A percentile compares a stretch with the other conserved stretches of the same genome.
phyloP scores from a whole-genome alignment of 1,284 basidiomycete species.

The Cutaneotrichosporon cyanovorans region DNA sequence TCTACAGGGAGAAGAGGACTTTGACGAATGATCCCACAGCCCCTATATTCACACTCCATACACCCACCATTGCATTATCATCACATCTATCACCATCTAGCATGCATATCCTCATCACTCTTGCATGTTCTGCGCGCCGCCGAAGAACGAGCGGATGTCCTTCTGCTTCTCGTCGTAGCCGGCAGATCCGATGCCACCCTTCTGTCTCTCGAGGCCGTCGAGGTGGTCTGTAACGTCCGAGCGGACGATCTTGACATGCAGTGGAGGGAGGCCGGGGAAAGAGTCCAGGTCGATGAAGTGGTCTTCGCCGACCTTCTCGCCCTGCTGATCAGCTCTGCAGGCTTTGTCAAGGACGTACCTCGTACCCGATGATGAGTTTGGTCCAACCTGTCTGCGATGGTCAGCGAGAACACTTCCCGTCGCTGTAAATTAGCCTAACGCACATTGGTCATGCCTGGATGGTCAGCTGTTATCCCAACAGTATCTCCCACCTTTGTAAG shows the following conservation, averaged over 20 bases:
- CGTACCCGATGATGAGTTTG: slow-evolving; percentile 44
- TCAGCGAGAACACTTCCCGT: slow-evolving; percentile 2
- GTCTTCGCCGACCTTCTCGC: background rate
- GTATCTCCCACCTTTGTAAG: slow-evolving; percentile 34
- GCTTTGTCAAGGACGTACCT: slow-evolving; percentile 19
- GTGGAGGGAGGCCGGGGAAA: slow-evolving; percentile 13
- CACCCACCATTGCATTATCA: background rate
- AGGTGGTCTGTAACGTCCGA: slow-evolving; percentile 45
- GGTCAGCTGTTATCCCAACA: background rate
- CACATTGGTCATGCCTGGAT: slow-evolving; percentile 46
- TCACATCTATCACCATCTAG: background rate
- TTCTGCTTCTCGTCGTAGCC: slow-evolving; percentile 67
- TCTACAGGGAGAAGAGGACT: slow-evolving; percentile 48
- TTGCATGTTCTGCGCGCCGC: slow-evolving; percentile 45
- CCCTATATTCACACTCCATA: background rate
- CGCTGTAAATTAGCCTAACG: slow-evolving; percentile 5
- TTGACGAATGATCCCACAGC: slow-evolving; percentile 28
- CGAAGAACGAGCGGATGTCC: slow-evolving; percentile 68
- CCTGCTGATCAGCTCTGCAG: background rate
- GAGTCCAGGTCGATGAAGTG: background rate
- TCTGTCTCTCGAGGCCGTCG: slow-evolving; percentile 54
- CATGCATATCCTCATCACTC: background rate
- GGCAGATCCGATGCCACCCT: slow-evolving; percentile 65
- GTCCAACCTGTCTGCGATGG: slow-evolving; percentile 47
- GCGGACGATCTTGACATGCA: slow-evolving; percentile 33